Evolutionary conservation across 2,329 filamentous ascomycete genomes (phyloP).

Genomic region (Calonectria hongkongensis): DNA sequence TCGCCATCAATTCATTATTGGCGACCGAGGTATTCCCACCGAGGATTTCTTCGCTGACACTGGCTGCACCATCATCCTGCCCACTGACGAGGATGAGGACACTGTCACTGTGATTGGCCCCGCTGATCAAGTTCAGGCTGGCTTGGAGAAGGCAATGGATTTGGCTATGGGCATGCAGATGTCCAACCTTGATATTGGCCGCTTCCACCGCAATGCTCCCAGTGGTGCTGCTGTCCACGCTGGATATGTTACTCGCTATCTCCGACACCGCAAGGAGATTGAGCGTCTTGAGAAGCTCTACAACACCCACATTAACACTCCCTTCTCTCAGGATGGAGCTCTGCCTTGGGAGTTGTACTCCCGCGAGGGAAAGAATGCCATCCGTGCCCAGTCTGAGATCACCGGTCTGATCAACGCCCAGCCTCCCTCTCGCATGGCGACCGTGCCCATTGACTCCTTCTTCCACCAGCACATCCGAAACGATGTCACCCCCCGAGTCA

Average conservation of each 20-base stretch:
- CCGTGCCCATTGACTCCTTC: constrained; percentile 83
- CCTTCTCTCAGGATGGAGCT: constrained; percentile 79
- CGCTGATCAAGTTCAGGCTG: constrained; percentile 81
- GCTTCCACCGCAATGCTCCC: constrained; percentile 84
- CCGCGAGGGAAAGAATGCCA: constrained; percentile 87
- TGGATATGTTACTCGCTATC: constrained; percentile 89
- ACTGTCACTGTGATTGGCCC: constrained; percentile 90
- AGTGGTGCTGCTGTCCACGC: constrained; percentile 86
- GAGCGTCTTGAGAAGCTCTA: constrained; percentile 87
- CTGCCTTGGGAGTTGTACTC: constrained; percentile 93
- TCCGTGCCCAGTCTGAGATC: constrained; percentile 85
- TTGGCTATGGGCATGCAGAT: constrained; percentile 91
- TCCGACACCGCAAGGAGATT: constrained; percentile 87
- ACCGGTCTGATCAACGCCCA: constrained; percentile 83
- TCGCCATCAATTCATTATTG: constrained; percentile 95
- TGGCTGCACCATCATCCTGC: constrained; percentile 91
- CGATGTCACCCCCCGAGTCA: constrained; percentile 77
- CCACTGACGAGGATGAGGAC: constrained; percentile 85
- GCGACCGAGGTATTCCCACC: constrained; percentile 84
- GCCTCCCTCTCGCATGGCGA: constrained; percentile 82
- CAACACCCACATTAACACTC: constrained; percentile 90
- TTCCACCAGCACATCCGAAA: constrained; percentile 84
- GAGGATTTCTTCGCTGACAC: constrained; percentile 94
- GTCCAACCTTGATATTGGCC: constrained; percentile 87
- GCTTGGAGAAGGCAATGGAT: constrained; percentile 89